phyloP scores from a whole-genome alignment of 257 asterid species.

The Capsicum baccatum region DNA sequence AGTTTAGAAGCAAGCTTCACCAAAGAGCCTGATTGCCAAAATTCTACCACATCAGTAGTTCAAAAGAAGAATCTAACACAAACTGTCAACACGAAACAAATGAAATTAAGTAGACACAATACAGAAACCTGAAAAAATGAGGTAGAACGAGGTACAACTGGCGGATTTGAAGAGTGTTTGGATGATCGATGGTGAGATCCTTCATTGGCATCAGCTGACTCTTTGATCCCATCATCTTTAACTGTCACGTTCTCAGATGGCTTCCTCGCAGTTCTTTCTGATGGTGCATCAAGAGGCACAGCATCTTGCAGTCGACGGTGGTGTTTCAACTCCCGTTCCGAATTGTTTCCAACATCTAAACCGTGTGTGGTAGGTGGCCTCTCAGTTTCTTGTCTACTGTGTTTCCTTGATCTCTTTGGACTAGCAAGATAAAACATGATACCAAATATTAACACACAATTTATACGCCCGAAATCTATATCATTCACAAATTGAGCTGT shows the following conservation, averaged over 20 bases:
- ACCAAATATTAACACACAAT: not conserved
- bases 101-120: not conserved
- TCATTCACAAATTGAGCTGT: not conserved
- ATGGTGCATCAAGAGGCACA: constrained; percentile 57
- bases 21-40: not conserved
- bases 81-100: not conserved
- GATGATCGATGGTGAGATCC: constrained; percentile 28
- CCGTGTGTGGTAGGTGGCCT: constrained; percentile 40
- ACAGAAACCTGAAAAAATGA: constrained; percentile 66
- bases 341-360: constrained; percentile 45
- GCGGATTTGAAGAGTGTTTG: constrained; percentile 50
- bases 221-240: constrained; percentile 22
- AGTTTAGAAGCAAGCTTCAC: not conserved
- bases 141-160: constrained; percentile 54
- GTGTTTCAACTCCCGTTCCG: constrained; percentile 52
- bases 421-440: constrained; percentile 44
- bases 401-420: constrained; percentile 88
- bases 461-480: not conserved
- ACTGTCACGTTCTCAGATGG: not conserved
- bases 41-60: not conserved
- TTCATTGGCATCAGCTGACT: constrained; percentile 23
- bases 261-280: constrained; percentile 37
- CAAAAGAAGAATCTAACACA: constrained; percentile 19
- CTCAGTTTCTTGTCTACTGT: constrained; percentile 69
- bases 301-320: constrained; percentile 59